Evolutionary conservation across 208 protist species (phyloP).

Genomic region (Angomonas ambiguus): DNA sequence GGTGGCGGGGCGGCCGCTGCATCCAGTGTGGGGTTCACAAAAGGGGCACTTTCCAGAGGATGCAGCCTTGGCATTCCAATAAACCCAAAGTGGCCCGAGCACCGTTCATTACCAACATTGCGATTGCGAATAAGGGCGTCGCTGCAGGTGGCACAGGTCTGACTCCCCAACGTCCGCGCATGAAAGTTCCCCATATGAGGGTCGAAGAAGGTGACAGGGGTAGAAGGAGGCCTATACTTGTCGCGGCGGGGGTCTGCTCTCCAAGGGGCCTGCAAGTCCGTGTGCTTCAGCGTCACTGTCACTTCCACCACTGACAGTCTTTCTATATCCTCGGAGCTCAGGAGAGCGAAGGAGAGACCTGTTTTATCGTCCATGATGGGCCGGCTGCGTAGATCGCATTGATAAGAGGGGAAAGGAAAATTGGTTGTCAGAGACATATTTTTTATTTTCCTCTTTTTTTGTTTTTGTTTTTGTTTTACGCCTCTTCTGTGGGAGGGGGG

Average conservation of each 20-base stretch:
- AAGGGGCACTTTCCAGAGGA: slow-evolving; percentile 35
- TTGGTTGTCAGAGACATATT: slow-evolving; percentile 85
- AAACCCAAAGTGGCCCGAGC: slow-evolving; percentile 83
- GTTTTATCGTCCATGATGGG: slow-evolving; percentile 49
- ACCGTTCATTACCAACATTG: slow-evolving; percentile 86
- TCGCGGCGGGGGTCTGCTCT: slow-evolving; percentile 10
- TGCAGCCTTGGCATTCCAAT: slow-evolving; percentile 78
- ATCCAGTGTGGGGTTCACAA: slow-evolving; percentile 1
- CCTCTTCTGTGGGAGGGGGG: too few species aligned
- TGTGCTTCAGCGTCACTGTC: slow-evolving; percentile 55
- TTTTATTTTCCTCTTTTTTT: neutral
- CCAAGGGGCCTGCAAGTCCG: slow-evolving; percentile 58
- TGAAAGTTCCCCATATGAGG: slow-evolving; percentile 90
- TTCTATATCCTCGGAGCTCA: slow-evolving; percentile 78
- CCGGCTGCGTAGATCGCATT: slow-evolving; percentile 79
- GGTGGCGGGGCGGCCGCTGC: neutral
- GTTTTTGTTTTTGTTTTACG: slow-evolving; percentile 6
- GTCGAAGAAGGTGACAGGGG: slow-evolving; percentile 78
- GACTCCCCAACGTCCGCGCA: slow-evolving; percentile 58
- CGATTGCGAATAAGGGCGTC: slow-evolving; percentile 19
- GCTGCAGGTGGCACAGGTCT: slow-evolving; percentile 80
- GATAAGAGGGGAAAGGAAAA: slow-evolving; percentile 82
- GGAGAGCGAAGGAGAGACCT: slow-evolving; percentile 74
- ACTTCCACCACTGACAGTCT: slow-evolving; percentile 80
- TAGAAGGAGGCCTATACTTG: slow-evolving; percentile 34